Base-by-base conservation (phyloP, 139 green algal species). In the Micractinium sp. region DNA sequence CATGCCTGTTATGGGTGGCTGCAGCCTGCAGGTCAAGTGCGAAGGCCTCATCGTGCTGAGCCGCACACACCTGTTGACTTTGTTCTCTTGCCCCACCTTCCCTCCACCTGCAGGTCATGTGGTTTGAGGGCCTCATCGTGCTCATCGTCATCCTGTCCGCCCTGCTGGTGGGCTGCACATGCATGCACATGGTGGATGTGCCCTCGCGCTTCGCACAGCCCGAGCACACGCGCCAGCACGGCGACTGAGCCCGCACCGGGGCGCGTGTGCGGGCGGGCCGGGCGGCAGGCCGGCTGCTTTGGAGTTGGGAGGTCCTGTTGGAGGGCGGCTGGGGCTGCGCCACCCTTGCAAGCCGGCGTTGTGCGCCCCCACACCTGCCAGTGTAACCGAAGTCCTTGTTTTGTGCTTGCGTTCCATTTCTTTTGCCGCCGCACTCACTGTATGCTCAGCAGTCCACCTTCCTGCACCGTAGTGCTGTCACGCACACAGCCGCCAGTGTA, bases 171-270 rank as follows among this genome's bases (percentile, higher is more conserved):
- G 91, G 91, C 81, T 80, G 89, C 27, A 87, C 77, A 61, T 93
- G 92, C 82, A 87, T 94, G 92, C 79, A 94, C 78, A 76, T 89
- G 5, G 39, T 94, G 31, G 89, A 91, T 66, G 90, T 82, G 18
- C 92, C 92, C 63, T 91, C 89, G 2, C 83, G 83, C 67, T 87
- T 69, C 12, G 66, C 83, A 3, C 83, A 87, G 38, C 23, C 67
- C 1, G 66, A 80, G 83, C 25, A 67, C 20, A 27, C 66, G 22
- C 83, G 83, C 38, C 36, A 63, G 27, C 83, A 87, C 19, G n/a
- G 22, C 25, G 83, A 87, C 83, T 87, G 38, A 80, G 67, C 38
- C 22, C 5, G 47, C 47, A 16, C 47, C 47, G 47, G 47, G 9
- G 47, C 47, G 47, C 47, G 47, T 9, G 9, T 56, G 47, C 47